These are phyloP conservation scores for Sphagnum magellanicum DNA, from an alignment of 228 moss, liverwort and hornwort species.

Conservation along the genomic window DNA sequence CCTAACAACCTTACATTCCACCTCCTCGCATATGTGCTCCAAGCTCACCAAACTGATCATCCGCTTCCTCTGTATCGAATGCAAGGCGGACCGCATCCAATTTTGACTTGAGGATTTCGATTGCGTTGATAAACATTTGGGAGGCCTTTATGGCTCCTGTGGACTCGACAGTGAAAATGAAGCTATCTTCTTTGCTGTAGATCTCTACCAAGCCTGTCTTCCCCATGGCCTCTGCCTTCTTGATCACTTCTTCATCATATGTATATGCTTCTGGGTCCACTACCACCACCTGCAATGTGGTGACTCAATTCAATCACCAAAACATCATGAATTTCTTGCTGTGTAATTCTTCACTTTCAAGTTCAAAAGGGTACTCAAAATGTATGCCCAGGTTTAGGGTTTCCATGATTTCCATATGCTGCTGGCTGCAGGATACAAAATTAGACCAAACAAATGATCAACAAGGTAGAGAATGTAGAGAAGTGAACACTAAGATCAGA, in stretches of 20 bases:
- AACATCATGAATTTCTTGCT: too few species aligned
- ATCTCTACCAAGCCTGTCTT: conserved; percentile 93
- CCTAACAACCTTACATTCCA: too few species aligned
- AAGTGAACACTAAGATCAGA: too few species aligned
- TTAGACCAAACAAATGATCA: too few species aligned
- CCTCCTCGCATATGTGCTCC: conserved; percentile 73
- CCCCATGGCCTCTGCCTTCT: conserved; percentile 99
- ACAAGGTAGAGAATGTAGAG: too few species aligned
- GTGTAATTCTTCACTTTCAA: too few species aligned
- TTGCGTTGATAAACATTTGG: conserved; percentile 93
- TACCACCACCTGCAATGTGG: conserved; percentile 62
- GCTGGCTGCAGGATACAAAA: too few species aligned
- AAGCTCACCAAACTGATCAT: conserved; percentile 69
- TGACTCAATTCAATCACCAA: too few species aligned
- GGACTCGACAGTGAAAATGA: conserved; percentile 96
- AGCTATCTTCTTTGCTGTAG: conserved; percentile 85
- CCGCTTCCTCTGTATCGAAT: conserved; percentile 92
- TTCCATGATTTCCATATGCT: too few species aligned
- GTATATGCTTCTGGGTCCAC: conserved; percentile 92
- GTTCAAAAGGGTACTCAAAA: too few species aligned
- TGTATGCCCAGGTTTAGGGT: too few species aligned
- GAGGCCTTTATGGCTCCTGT: conserved; percentile 86
- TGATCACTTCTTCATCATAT: conserved; percentile 90
- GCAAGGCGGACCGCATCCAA: conserved; percentile 91
- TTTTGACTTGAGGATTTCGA: conserved; percentile 82